These are phyloP conservation scores for Agroathelia rolfsii DNA, from an alignment of 1,284 basidiomycete species.

Conservation along the genomic window DNA sequence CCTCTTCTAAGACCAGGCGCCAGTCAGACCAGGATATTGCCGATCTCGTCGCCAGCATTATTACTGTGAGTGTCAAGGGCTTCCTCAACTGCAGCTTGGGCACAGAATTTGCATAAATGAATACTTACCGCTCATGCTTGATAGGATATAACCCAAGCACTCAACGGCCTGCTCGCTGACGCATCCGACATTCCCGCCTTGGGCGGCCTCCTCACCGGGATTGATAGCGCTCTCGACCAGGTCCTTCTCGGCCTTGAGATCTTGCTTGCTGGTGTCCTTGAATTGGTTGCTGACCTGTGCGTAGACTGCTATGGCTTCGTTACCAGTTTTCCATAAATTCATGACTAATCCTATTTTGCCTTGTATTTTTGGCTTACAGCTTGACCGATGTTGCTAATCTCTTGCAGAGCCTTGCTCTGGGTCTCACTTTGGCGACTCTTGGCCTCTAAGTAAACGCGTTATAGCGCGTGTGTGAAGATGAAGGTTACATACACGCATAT, in stretches of 20 bases:
- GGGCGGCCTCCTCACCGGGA: constrained; percentile 15
- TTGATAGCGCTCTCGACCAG: constrained; percentile 20
- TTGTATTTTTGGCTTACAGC: constrained; percentile 8
- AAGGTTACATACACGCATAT: too few relatives aligned
- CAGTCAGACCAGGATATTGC: constrained; percentile 20
- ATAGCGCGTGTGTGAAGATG: too few relatives aligned
- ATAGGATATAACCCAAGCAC: constrained; percentile 17
- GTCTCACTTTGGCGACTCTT: constrained; percentile 17
- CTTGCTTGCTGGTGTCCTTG: constrained; percentile 21
- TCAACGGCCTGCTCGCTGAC: constrained; percentile 13
- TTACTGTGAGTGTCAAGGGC: too few relatives aligned
- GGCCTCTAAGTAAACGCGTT: constrained; percentile 18
- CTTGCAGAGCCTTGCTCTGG: constrained; percentile 14
- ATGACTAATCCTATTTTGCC: background rate
- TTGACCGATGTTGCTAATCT: constrained; percentile 16
- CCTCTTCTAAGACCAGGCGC: constrained; percentile 13
- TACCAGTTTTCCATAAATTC: background rate
- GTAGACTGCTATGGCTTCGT: constrained; percentile 7
- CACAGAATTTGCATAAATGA: background rate
- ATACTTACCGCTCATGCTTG: background rate
- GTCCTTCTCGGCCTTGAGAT: constrained; percentile 19
- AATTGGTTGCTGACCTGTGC: constrained; percentile 20
- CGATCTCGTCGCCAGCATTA: constrained; percentile 15
- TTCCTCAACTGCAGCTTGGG: background rate
- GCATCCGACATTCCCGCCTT: constrained; percentile 15